phyloP scores from a whole-genome alignment of 768 basidiomycete species.

The Tephrocybe sp. region DNA sequence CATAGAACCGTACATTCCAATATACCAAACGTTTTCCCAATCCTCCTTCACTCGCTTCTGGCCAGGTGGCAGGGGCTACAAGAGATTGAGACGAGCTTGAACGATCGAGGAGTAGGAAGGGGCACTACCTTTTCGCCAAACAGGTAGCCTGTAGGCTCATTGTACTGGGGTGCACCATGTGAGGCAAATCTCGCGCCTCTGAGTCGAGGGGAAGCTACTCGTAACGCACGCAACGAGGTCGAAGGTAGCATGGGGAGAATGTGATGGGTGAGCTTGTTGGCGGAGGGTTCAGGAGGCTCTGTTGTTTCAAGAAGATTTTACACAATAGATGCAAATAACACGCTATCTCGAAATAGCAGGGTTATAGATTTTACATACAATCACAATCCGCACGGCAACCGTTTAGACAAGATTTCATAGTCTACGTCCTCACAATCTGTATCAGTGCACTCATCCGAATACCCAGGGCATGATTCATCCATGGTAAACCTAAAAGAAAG shows the following conservation, averaged over 20 bases:
- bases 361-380: background rate
- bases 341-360: background rate
- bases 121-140: slow-evolving; percentile 82
- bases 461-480: slow-evolving; percentile 54
- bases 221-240: slow-evolving; percentile 46
- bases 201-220: slow-evolving; percentile 35
- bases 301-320: slow-evolving; percentile 12
- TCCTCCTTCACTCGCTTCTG: slow-evolving; percentile 85
- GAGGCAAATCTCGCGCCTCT: slow-evolving; percentile 57
- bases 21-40: slow-evolving; percentile 90
- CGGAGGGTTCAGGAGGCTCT: slow-evolving; percentile 14
- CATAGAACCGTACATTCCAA: slow-evolving; percentile 90
- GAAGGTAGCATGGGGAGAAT: slow-evolving; percentile 40
- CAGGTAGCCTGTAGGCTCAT: slow-evolving; percentile 84
- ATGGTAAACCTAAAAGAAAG: slow-evolving; percentile 53
- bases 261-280: background rate
- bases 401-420: slow-evolving; percentile 46
- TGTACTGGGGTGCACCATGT: slow-evolving; percentile 78
- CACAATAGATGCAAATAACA: slow-evolving; percentile 17
- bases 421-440: slow-evolving; percentile 32
- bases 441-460: slow-evolving; percentile 27
- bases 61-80: slow-evolving; percentile 71
- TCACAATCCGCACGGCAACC: slow-evolving; percentile 1
- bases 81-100: slow-evolving; percentile 2
- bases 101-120: background rate